Conservation (phyloP, 306 rosid genomes). For the Glycine tomentella region DNA sequence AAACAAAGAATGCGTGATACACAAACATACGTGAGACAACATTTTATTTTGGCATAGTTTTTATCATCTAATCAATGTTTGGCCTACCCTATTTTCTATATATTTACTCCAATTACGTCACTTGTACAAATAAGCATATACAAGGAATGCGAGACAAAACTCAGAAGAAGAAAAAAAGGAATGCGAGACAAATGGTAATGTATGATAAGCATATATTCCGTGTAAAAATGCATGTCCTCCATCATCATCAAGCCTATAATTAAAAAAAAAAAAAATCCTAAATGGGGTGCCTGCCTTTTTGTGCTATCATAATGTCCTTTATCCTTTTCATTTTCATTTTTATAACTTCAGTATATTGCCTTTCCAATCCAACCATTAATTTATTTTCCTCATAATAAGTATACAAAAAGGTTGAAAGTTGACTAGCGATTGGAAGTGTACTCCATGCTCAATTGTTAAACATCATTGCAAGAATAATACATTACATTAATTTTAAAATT, state of each 20-base stretch:
- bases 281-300: no score
- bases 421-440: constrained; percentile 7
- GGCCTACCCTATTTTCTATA: background rate
- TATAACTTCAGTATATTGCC: constrained; percentile 35
- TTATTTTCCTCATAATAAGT: background rate
- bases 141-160: no score
- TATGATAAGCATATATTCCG: background rate
- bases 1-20: background rate
- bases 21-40: background rate
- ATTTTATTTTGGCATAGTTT: background rate
- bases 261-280: no score
- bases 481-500: background rate
- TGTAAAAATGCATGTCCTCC: constrained; percentile 19
- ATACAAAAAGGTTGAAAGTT: background rate
- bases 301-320: constrained; percentile 37
- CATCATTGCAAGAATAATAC: background rate
- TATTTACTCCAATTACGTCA: background rate
- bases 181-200: constrained; percentile 7
- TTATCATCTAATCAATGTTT: background rate
- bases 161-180: background rate
- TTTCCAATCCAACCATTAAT: constrained; percentile 28
- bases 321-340: constrained; percentile 39
- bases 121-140: background rate
- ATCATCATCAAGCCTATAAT: background rate
- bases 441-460: background rate